phyloP scores from a whole-genome alignment of 2,329 filamentous ascomycete species.

The Bisporella sp. region DNA sequence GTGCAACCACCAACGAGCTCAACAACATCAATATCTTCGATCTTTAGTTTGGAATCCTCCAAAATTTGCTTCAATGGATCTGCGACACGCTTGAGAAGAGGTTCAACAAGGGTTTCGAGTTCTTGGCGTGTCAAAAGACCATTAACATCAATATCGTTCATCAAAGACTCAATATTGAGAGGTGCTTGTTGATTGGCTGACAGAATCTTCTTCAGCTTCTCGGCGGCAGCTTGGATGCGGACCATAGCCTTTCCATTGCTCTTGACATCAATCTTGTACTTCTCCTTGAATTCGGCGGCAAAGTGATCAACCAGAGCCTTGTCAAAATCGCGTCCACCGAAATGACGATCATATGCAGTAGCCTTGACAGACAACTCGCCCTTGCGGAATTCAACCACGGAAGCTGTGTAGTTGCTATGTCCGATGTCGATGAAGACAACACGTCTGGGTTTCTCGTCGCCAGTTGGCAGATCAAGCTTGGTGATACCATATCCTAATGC shows the following conservation, averaged over 20 bases:
- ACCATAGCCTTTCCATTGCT: slow-evolving; percentile 84
- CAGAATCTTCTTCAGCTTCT: slow-evolving; percentile 98
- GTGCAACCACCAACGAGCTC: slow-evolving; percentile 94
- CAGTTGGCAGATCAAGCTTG: slow-evolving; percentile 82
- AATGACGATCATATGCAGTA: slow-evolving; percentile 89
- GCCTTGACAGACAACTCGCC: slow-evolving; percentile 92
- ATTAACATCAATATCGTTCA: slow-evolving; percentile 93
- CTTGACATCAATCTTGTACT: slow-evolving; percentile 94
- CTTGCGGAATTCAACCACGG: slow-evolving; percentile 94
- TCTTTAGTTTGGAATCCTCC: slow-evolving; percentile 83
- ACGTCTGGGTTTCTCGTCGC: slow-evolving; percentile 86
- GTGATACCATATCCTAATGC: slow-evolving; percentile 97
- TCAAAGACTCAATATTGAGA: slow-evolving; percentile 94
- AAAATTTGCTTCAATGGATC: slow-evolving; percentile 83
- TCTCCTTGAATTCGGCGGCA: slow-evolving; percentile 91
- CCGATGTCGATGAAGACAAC: slow-evolving; percentile 93
- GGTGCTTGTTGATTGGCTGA: slow-evolving; percentile 91
- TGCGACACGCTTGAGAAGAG: slow-evolving; percentile 67
- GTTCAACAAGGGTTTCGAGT: slow-evolving; percentile 83
- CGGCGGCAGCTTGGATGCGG: slow-evolving; percentile 79
- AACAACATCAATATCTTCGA: slow-evolving; percentile 86
- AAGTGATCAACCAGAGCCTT: slow-evolving; percentile 92
- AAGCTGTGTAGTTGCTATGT: slow-evolving; percentile 91
- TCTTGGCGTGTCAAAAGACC: slow-evolving; percentile 89
- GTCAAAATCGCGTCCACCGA: slow-evolving; percentile 96